These are phyloP conservation scores for Acephala macrosclerotiorum DNA, from an alignment of 2,329 filamentous ascomycete species.

Conservation along the genomic window DNA sequence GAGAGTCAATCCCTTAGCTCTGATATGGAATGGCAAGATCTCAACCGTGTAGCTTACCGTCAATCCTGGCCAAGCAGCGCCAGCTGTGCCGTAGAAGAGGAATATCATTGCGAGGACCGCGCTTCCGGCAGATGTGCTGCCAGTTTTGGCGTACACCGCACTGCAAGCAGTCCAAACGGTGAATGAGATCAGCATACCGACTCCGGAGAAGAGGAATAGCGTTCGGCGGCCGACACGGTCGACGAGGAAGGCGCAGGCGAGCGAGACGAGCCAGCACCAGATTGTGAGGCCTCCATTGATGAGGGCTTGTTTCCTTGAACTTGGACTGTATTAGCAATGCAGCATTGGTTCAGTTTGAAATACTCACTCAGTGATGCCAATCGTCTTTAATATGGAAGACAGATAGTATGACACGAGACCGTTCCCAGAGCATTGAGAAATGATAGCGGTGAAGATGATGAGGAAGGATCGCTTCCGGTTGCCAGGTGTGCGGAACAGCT, in stretches of 20 bases:
- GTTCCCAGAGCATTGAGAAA: no score
- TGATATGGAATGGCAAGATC: conserved; percentile 26
- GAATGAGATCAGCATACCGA: conserved; percentile 39
- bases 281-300: no score
- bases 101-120: conserved; percentile 52
- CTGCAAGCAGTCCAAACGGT: conserved; percentile 37
- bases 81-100: conserved; percentile 43
- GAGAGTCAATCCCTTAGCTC: conserved; percentile 46
- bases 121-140: conserved; percentile 11
- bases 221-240: conserved; percentile 34
- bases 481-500: no score
- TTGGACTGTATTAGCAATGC: no score
- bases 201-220: conserved; percentile 23
- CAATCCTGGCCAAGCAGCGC: conserved; percentile 24
- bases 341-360: no score
- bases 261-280: no score
- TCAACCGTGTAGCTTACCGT: conserved; percentile 24
- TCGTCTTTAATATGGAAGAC: no score
- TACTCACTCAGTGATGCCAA: no score
- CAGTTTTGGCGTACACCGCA: conserved; percentile 14
- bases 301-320: no score
- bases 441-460: no score
- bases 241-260: conserved; percentile 12
- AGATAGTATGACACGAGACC: no score
- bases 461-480: no score